Evolutionary conservation across 768 basidiomycete species (phyloP).

Genomic region (Phaeolepiota aurea): DNA sequence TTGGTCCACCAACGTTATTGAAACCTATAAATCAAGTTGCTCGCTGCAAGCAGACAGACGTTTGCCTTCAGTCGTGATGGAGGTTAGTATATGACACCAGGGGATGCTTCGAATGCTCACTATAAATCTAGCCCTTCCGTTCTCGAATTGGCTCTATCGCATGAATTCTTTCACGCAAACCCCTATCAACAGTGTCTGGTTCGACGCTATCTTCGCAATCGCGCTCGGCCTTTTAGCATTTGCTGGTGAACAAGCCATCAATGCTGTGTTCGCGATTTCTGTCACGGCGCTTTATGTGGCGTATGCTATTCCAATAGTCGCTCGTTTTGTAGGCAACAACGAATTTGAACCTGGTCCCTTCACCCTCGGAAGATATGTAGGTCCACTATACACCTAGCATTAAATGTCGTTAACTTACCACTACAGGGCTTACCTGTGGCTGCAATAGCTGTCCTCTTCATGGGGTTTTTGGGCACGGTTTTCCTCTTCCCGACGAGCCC

Average conservation of each 20-base stretch:
- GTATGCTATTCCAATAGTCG: constrained; percentile 46
- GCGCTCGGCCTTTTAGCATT: constrained; percentile 52
- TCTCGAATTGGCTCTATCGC: constrained; percentile 51
- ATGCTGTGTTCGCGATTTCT: constrained; percentile 46
- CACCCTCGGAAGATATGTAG: constrained; percentile 30
- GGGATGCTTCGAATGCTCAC: too few species aligned
- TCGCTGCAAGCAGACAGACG: constrained; percentile 41
- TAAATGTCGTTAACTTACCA: not conserved
- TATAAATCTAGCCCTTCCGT: constrained; percentile 39
- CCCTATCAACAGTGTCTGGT: constrained; percentile 56
- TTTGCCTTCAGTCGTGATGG: constrained; percentile 68
- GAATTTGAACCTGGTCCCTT: constrained; percentile 52
- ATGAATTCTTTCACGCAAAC: constrained; percentile 50
- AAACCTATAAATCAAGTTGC: constrained; percentile 12
- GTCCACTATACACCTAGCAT: constrained; percentile 3
- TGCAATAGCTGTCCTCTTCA: constrained; percentile 49
- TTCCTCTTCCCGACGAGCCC: constrained; percentile 63
- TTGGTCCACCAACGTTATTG: not conserved
- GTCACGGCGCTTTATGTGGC: constrained; percentile 39
- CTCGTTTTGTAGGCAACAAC: constrained; percentile 37
- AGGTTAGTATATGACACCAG: too few species aligned
- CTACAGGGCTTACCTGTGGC: constrained; percentile 57
- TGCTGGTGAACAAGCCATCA: constrained; percentile 50
- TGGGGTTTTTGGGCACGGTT: constrained; percentile 56
- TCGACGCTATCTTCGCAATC: constrained; percentile 34